Percentiles rank a stretch among this genome's conserved stretches.
phyloP scores from a whole-genome alignment of 495 filamentous ascomycete genomes.

The Penicillium turbatum region DNA sequence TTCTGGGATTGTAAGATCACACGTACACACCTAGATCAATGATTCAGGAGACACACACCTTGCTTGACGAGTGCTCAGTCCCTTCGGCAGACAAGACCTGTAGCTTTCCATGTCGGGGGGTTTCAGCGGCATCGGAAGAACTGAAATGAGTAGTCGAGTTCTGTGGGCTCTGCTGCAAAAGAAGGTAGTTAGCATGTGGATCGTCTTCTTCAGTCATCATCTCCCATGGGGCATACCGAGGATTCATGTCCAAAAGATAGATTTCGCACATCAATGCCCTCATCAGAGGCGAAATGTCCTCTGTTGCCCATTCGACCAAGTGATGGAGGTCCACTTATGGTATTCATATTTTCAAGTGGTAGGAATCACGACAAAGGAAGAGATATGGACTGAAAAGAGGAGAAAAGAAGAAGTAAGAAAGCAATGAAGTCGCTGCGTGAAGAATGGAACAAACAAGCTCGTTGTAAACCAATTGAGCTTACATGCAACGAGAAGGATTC shows the following conservation, averaged over 20 bases:
- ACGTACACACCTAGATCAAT: background rate
- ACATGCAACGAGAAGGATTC: slow-evolving; percentile 23
- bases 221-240: slow-evolving; percentile 23
- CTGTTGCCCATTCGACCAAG: slow-evolving; percentile 24
- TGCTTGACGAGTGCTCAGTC: slow-evolving; percentile 25
- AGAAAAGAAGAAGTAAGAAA: background rate
- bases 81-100: slow-evolving; percentile 20
- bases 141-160: slow-evolving; percentile 26
- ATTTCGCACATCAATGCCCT: slow-evolving; percentile 15
- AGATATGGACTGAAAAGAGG: background rate
- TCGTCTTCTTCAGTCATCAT: background rate
- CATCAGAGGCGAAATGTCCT: slow-evolving; percentile 12
- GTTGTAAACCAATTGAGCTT: slow-evolving; percentile 26
- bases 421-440: slow-evolving; percentile 6
- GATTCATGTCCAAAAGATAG: slow-evolving; percentile 22
- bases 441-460: slow-evolving; percentile 8
- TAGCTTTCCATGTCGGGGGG: slow-evolving; percentile 39
- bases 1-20: slow-evolving; percentile 47
- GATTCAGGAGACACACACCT: slow-evolving; percentile 27
- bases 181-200: background rate
- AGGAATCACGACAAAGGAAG: slow-evolving; percentile 2
- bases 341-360: slow-evolving; percentile 25
- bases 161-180: slow-evolving; percentile 22
- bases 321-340: slow-evolving; percentile 23
- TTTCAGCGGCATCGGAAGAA: slow-evolving; percentile 32